A percentile compares a stretch with the other conserved stretches of the same genome.
Evolutionary conservation across 495 filamentous ascomycete species (phyloP).

Genomic region (Talaromyces liani): DNA sequence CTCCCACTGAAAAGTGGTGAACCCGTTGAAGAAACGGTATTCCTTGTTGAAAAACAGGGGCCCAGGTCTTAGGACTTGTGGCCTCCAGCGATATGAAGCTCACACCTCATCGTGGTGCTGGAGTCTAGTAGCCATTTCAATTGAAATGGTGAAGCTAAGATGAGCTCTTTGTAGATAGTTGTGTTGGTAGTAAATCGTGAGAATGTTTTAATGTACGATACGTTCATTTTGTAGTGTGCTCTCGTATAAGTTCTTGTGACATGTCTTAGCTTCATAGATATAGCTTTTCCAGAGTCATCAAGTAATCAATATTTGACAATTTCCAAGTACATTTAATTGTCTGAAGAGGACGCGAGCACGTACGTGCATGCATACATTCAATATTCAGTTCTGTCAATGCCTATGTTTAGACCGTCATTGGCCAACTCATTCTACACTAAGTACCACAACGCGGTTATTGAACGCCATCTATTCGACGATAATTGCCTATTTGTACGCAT

Average conservation of each 20-base stretch:
- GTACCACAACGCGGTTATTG: background rate
- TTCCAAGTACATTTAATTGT: too few species aligned
- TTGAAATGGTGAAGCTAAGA: constrained; percentile 8
- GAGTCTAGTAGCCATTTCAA: constrained; percentile 8
- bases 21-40: background rate
- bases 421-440: background rate
- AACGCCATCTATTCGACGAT: background rate
- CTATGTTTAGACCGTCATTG: background rate
- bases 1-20: too few species aligned
- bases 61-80: constrained; percentile 1
- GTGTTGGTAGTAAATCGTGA: too few species aligned
- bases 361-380: background rate
- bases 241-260: too few species aligned
- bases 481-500: background rate
- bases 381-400: background rate
- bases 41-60: background rate
- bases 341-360: too few species aligned
- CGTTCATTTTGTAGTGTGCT: too few species aligned
- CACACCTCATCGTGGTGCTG: constrained; percentile 9
- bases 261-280: too few species aligned
- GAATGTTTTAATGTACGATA: too few species aligned
- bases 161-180: constrained; percentile 6
- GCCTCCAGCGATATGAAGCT: constrained; percentile 10
- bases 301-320: too few species aligned
- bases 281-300: too few species aligned